A percentile compares a stretch with the other conserved stretches of the same genome.
Conservation (phyloP, 2,329 filamentous ascomycete species). For the Cladorrhinum sp. region DNA sequence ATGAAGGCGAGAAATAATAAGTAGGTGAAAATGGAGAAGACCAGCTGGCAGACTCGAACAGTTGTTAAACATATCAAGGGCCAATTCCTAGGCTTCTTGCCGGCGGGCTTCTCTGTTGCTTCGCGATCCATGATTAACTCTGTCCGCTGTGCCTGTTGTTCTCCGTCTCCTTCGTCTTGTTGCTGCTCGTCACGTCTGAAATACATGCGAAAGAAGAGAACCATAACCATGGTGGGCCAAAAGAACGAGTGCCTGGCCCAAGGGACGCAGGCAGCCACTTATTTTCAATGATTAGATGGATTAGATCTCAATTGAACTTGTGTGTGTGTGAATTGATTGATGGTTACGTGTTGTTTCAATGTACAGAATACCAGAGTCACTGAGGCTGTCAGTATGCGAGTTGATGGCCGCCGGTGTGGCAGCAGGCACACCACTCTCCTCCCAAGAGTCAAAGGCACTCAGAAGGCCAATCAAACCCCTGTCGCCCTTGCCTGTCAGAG, state of each 20-base stretch:
- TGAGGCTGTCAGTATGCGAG: no score
- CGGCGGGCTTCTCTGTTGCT: slow-evolving; percentile 1
- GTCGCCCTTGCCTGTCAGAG: neutral
- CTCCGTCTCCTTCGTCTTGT: neutral
- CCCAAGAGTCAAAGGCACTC: no score
- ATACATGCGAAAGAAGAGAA: neutral
- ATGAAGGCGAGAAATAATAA: neutral
- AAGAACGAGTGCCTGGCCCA: neutral
- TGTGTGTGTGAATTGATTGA: neutral
- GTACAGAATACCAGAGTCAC: neutral
- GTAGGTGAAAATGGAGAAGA: neutral
- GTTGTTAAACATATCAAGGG: slow-evolving; percentile 1
- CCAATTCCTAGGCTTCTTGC: slow-evolving; percentile 4
- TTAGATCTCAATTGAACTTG: no score
- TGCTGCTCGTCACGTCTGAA: neutral
- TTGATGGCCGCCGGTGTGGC: no score
- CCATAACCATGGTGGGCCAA: neutral
- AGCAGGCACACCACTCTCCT: neutral
- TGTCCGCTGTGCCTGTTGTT: neutral
- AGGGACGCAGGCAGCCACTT: neutral
- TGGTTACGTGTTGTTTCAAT: neutral
- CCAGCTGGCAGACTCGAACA: neutral
- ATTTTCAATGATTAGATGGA: neutral
- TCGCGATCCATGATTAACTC: neutral
- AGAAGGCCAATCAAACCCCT: neutral